phyloP scores from a whole-genome alignment of 305 asterid genomes.

The Rubia tinctorum region DNA sequence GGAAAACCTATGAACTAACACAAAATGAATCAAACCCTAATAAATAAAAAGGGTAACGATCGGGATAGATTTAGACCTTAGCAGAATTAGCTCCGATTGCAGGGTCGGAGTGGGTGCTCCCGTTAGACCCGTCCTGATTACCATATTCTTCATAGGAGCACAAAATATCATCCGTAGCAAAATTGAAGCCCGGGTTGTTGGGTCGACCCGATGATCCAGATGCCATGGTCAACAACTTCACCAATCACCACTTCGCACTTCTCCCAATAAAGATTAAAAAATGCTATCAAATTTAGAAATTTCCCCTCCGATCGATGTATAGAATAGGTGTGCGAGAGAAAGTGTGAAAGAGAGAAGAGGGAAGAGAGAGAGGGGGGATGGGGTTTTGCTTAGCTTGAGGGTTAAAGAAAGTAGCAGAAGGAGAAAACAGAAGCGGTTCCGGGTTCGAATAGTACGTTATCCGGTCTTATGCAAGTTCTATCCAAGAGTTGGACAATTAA shows the following conservation, averaged over 20 bases:
- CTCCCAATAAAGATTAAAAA: neutral
- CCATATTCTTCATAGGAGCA: slow-evolving; percentile 75
- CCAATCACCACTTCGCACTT: neutral
- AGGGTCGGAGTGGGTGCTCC: slow-evolving; percentile 61
- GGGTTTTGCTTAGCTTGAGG: slow-evolving; percentile 21
- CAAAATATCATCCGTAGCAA: slow-evolving; percentile 81
- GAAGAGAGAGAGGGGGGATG: neutral
- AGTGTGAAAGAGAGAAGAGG: neutral
- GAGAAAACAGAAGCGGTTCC: neutral
- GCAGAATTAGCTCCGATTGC: slow-evolving; percentile 37
- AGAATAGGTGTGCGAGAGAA: no score
- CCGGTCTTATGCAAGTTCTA: neutral
- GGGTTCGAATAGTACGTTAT: neutral
- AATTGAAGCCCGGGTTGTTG: slow-evolving; percentile 59
- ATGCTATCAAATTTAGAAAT: neutral
- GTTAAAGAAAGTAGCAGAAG: slow-evolving; percentile 16
- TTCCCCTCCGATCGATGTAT: neutral
- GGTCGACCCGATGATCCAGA: slow-evolving; percentile 68
- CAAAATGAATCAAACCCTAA: neutral
- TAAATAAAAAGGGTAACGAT: neutral
- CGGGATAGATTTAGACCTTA: slow-evolving; percentile 31
- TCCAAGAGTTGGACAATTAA: no score
- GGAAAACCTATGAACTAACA: neutral
- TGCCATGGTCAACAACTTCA: slow-evolving; percentile 44
- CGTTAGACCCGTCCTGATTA: slow-evolving; percentile 63